Evolutionary conservation across 805 yeast species (phyloP), one percentile per base, ranked within the genome.

Genomic region (Candida nitratophila): DNA sequence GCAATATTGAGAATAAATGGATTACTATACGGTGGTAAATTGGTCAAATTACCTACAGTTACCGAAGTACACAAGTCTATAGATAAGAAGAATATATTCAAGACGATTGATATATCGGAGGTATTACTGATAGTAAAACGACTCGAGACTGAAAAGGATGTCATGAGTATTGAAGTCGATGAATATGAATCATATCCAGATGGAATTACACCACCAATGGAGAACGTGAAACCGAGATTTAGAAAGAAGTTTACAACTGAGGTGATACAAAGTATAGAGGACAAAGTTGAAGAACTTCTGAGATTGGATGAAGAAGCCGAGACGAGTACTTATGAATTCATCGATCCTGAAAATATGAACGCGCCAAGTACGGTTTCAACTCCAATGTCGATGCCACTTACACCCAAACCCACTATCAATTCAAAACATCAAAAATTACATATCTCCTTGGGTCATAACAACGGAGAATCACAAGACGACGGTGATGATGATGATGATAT

Each of bases 1-100:
- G 97, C 97, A 0, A 73, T 87, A 19, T 78, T 91, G 2, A 73
- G 75, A 20, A 74, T 93, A n/a, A 76, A 79, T 47, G 83, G 79
- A 37, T 73, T 77, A 14, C 61, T 80, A 48, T 91, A 86, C 60
- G 88, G 86, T 7, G 96, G 95, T 0, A 80, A 87, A 49, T 66
- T 93, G 31, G 78, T 93, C n/a, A 91, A 90, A 54, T 67, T 93
- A 49, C 99, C 99, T 0, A 86, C 96, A 0, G 64, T 90, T 4
- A 76, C 86, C 10, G 99, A 93, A 60, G 78, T 86, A 7, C 87
- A 83, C 60, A 93, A 93, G 63, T 81, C 96, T 5, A 77, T 90
- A 21, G 99, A 93, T 60, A 77, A 79, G 55, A 91, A 91, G 60
- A 93, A 88, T 57, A 76, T 93, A 22, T 83, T 84, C 67, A 93